Percentiles rank a stretch among this genome's conserved stretches.
Evolutionary conservation across 163 green algal genomes (phyloP).

Genomic region (Scenedesmus sp.): DNA sequence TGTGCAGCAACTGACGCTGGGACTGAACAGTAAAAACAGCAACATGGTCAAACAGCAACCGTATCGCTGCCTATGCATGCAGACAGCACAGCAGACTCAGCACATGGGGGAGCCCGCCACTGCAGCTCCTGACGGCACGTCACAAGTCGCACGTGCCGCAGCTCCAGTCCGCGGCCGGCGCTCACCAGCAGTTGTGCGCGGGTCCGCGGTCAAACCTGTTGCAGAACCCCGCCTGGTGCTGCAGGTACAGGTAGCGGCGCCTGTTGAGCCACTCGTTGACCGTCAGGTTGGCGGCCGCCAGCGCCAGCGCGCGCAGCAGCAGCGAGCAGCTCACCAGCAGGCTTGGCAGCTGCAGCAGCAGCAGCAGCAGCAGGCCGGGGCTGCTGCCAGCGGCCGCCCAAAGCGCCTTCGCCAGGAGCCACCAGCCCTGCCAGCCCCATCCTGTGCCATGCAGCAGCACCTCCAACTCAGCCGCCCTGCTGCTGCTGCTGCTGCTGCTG

Average conservation of each 20-base stretch:
- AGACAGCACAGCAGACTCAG: background rate
- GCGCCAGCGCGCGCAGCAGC: constrained; percentile 7
- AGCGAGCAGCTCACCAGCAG: constrained; percentile 31
- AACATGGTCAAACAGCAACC: background rate
- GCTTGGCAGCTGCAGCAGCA: constrained; percentile 26
- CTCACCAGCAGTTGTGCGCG: constrained; percentile 52
- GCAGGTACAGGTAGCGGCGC: constrained; percentile 73
- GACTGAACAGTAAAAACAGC: too few relatives aligned
- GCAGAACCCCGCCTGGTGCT: constrained; percentile 66
- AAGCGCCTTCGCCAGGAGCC: background rate
- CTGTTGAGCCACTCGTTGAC: constrained; percentile 83
- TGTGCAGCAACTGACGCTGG: too few relatives aligned
- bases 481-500: constrained; percentile 10
- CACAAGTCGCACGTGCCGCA: background rate
- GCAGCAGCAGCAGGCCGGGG: constrained; percentile 35
- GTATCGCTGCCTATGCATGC: background rate
- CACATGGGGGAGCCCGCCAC: too few relatives aligned
- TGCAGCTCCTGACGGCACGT: background rate
- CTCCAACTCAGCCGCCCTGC: constrained; percentile 24
- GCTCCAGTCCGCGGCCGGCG: background rate
- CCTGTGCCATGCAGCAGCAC: background rate
- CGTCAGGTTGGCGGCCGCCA: constrained; percentile 79
- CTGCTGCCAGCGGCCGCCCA: background rate
- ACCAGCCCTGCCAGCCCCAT: background rate
- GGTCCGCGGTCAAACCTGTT: constrained; percentile 82